Conservation (phyloP, 2,329 filamentous ascomycete species). For the Coniosporium tulheliwenetii region DNA sequence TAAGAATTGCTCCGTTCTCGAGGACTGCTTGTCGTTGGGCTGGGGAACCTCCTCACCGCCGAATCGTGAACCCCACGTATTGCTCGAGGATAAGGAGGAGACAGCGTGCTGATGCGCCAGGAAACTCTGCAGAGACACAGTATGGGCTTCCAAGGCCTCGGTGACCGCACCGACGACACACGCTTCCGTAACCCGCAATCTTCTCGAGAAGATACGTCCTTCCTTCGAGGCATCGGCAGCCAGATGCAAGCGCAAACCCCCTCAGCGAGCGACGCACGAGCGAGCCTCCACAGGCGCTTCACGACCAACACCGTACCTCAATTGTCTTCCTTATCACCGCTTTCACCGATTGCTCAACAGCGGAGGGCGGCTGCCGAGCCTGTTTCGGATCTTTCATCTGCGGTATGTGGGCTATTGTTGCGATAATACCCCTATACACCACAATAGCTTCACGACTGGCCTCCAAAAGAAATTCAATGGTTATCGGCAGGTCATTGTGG, state of each 20-base stretch:
- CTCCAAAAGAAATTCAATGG: too few relatives aligned
- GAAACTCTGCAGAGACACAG: slow-evolving; percentile 7
- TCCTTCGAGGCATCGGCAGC: slow-evolving; percentile 50
- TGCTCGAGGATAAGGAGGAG: background rate
- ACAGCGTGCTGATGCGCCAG: background rate
- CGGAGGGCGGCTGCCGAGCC: slow-evolving; percentile 37
- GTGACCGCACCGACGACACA: slow-evolving; percentile 61
- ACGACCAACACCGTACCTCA: slow-evolving; percentile 75
- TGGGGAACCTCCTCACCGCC: too few relatives aligned
- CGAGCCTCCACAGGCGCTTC: slow-evolving; percentile 75
- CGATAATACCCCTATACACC: too few relatives aligned
- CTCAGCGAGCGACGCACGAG: slow-evolving; percentile 52
- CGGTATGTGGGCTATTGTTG: slow-evolving; percentile 19
- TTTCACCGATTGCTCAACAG: slow-evolving; percentile 35
- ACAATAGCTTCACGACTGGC: too few relatives aligned
- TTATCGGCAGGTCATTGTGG: too few relatives aligned
- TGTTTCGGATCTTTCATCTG: slow-evolving; percentile 32
- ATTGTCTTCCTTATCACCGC: slow-evolving; percentile 42
- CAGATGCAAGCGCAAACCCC: slow-evolving; percentile 42
- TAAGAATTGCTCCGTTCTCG: too few relatives aligned
- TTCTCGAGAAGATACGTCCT: slow-evolving; percentile 58
- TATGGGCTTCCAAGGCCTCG: slow-evolving; percentile 50
- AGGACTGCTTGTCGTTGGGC: too few relatives aligned
- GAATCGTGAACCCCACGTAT: too few relatives aligned
- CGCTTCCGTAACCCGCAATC: slow-evolving; percentile 66